Conservation (phyloP, 1,284 basidiomycete genomes). For the Mycena citricolor region DNA sequence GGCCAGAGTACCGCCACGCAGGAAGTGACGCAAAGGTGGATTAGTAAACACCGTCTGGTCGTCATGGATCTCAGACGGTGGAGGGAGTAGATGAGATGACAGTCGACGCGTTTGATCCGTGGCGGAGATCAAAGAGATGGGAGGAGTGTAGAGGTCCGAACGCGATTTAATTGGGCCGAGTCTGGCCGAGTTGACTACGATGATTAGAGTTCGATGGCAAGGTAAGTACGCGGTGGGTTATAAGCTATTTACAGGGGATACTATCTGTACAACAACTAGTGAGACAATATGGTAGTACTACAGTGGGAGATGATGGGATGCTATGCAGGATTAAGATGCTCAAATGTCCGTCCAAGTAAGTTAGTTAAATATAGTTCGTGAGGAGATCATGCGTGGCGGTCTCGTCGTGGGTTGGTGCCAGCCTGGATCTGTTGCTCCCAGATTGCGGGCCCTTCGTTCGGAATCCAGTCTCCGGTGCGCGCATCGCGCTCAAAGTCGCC, state of each 20-base stretch:
- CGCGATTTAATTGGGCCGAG: too few species aligned
- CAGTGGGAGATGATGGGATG: slow-evolving; percentile 4
- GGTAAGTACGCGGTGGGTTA: slow-evolving; percentile 13
- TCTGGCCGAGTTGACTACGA: slow-evolving; percentile 1
- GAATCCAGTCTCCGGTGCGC: slow-evolving; percentile 58
- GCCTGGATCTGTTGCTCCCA: slow-evolving; percentile 52
- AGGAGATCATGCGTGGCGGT: slow-evolving; percentile 14
- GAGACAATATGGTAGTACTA: slow-evolving; percentile 18
- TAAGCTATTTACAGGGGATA: slow-evolving; percentile 19
- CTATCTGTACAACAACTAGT: slow-evolving; percentile 22
- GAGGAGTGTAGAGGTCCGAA: slow-evolving; percentile 4
- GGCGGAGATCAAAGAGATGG: slow-evolving; percentile 12
- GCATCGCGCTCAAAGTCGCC: slow-evolving; percentile 78
- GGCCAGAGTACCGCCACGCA: too few species aligned
- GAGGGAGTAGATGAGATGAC: not conserved
- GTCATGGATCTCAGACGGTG: too few species aligned
- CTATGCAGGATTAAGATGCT: slow-evolving; percentile 9
- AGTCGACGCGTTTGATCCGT: not conserved
- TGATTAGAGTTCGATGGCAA: slow-evolving; percentile 10
- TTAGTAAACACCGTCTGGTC: too few species aligned
- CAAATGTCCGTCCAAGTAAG: slow-evolving; percentile 13
- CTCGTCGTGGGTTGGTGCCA: slow-evolving; percentile 13
- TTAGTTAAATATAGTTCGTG: slow-evolving; percentile 5
- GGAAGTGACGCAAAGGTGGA: too few species aligned
- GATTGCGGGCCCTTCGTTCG: slow-evolving; percentile 55